Base-by-base conservation (phyloP, 768 basidiomycete genomes). In the Suillus fuscotomentosus region DNA sequence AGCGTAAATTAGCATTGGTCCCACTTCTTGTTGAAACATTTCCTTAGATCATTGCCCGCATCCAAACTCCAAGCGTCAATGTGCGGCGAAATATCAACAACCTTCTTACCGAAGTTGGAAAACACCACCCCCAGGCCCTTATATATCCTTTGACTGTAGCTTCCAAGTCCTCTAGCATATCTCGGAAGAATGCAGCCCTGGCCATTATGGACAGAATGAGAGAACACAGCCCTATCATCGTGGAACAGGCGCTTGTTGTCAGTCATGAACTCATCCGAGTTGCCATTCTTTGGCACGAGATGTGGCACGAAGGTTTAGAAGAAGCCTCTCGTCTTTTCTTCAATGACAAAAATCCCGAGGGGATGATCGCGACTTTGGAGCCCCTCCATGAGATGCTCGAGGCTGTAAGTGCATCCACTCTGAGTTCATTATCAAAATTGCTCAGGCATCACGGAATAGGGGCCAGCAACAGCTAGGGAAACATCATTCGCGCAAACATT, bases 221-320 rank as follows among this genome's bases (percentile, higher is more conserved):
- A 64, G 96, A 98, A 67, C 96, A 98, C 71, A 95, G 94, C 71
- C 85, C 88, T 9, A 75, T 76, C 1, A 91, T 99, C 48, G 97
- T 99, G 43, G 88, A 90, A 63, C 96, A 98, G 80, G 93, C 89
- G 70, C 79, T 89, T 54, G 73, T 97, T 31, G 94, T 99, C 75
- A 94, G 94, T 72, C 88, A 92, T 38, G 97, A 99, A 74, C 84
- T 99, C 43, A 98, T 99, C 65, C 90, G 97, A 22, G 94, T 99
- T 8, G 97, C 97, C 8, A 99, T 99, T 65, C 81, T 99, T 13
- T 99, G 97, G 97, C 96, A 99, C 70, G 97, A 99, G 75, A 81
- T 95, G 67, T 99, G 97, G 97, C 95, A 98, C 70, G 97, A 99
- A 78, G 95, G 94, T 20, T 81, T 99, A 24, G 97, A 99, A 78